Percentiles rank a stretch among this genome's conserved stretches.
Evolutionary conservation across 1,139 yeast genomes (phyloP).

Genomic region (Debaryomyces coudertii): DNA sequence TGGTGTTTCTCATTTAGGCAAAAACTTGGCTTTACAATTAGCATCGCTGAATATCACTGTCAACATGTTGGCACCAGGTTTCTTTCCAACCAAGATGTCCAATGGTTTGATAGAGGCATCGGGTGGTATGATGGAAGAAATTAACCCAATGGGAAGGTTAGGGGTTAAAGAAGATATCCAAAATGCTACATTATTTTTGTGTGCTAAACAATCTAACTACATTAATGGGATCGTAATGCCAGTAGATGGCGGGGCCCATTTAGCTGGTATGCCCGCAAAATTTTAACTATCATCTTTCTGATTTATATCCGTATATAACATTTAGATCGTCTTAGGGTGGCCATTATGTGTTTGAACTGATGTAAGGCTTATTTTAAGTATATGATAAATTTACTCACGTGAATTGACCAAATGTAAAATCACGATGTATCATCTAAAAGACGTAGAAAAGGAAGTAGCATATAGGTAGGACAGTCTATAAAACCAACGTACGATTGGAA

Average conservation of each 20-base stretch:
- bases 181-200: constrained; percentile 60
- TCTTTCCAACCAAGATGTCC: constrained; percentile 79
- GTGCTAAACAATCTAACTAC: constrained; percentile 62
- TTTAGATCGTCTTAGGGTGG: background rate
- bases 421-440: constrained; percentile 2
- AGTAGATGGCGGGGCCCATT: constrained; percentile 69
- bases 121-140: constrained; percentile 52
- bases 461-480: background rate
- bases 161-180: constrained; percentile 67
- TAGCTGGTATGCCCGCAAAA: constrained; percentile 19
- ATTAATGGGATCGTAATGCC: constrained; percentile 73
- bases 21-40: constrained; percentile 61
- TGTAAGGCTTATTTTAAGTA: background rate
- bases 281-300: background rate
- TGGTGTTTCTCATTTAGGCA: constrained; percentile 72
- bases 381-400: background rate
- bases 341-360: background rate
- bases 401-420: background rate
- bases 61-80: constrained; percentile 76
- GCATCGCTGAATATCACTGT: constrained; percentile 71
- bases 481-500: background rate
- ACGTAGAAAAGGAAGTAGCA: background rate
- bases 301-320: background rate
- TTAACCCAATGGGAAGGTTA: constrained; percentile 66
- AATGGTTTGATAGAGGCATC: constrained; percentile 59